Evolutionary conservation across 371 early-diverging fungal species (phyloP).

Genomic region (Lichtheimia hyalospora): DNA sequence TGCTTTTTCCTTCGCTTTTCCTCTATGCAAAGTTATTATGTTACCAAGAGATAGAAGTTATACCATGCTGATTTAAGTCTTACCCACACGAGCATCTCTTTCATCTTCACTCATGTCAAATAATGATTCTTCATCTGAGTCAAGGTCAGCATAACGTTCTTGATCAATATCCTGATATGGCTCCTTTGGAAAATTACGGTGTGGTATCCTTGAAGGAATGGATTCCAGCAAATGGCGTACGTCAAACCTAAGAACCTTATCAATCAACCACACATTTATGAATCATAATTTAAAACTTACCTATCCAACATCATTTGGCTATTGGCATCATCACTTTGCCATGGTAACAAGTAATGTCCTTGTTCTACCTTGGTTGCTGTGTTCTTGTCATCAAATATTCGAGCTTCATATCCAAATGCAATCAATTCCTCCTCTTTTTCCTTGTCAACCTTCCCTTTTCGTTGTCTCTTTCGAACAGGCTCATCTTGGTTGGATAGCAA

Average conservation of each 20-base stretch:
- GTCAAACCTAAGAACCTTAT: conserved; percentile 16
- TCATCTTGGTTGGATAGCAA: not conserved
- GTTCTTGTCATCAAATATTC: conserved; percentile 15
- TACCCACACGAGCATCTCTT: conserved; percentile 19
- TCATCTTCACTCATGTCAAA: conserved; percentile 23
- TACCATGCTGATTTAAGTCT: not conserved
- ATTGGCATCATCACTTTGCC: conserved; percentile 13
- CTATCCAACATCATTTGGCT: conserved; percentile 14
- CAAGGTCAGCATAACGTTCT: conserved; percentile 26
- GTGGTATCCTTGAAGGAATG: not conserved
- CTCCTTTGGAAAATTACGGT: not conserved
- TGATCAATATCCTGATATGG: conserved; percentile 7
- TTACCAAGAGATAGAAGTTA: too few relatives aligned
- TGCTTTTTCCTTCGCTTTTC: conserved; percentile 14
- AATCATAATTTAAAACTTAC: conserved; percentile 2
- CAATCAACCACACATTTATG: not conserved
- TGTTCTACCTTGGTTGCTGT: conserved; percentile 18
- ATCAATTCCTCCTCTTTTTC: conserved; percentile 11
- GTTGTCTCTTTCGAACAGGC: not conserved
- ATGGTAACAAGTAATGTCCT: conserved; percentile 22
- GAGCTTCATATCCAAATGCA: conserved; percentile 30
- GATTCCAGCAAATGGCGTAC: conserved; percentile 24
- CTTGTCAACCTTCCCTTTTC: not conserved
- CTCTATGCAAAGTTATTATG: not conserved
- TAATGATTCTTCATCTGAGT: conserved; percentile 23